Conservation (phyloP, 1,139 yeast genomes). For the Scheffersomyces quercinus region DNA sequence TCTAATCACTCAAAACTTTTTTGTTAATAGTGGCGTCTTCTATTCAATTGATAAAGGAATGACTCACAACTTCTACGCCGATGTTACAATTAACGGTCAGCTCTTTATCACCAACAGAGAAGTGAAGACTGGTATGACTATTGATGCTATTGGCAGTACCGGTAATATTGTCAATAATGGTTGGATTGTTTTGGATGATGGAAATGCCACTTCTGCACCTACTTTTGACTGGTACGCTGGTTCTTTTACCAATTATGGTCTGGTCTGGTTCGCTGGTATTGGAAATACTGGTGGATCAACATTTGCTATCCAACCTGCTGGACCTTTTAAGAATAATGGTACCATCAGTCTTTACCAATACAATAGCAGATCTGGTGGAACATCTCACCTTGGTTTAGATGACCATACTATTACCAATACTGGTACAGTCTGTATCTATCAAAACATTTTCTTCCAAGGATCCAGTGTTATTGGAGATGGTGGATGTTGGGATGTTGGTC, state of each 20-base stretch:
- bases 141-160: constrained; percentile 9
- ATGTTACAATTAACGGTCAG: constrained; percentile 17
- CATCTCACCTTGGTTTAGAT: constrained; percentile 6
- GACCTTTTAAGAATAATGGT: constrained; percentile 10
- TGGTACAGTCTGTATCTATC: constrained; percentile 17
- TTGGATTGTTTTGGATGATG: constrained; percentile 15
- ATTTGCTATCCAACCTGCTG: constrained; percentile 9
- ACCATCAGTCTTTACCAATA: constrained; percentile 9
- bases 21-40: constrained; percentile 1
- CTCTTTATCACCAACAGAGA: constrained; percentile 16
- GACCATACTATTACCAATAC: constrained; percentile 8
- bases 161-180: constrained; percentile 12
- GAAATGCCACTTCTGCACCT: constrained; percentile 18
- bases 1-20: background rate
- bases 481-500: constrained; percentile 20
- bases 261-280: constrained; percentile 14
- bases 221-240: constrained; percentile 17
- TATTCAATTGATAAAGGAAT: constrained; percentile 3
- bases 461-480: constrained; percentile 11
- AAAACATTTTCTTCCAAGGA: constrained; percentile 13
- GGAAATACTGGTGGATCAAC: constrained; percentile 15
- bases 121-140: constrained; percentile 16
- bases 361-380: constrained; percentile 5
- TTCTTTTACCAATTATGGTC: constrained; percentile 10
- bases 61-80: constrained; percentile 12